Percentiles rank a stretch among this genome's conserved stretches.
These are phyloP conservation scores for Lasiosphaeria hispida DNA, from an alignment of 495 filamentous ascomycete genomes.

Conservation along the genomic window DNA sequence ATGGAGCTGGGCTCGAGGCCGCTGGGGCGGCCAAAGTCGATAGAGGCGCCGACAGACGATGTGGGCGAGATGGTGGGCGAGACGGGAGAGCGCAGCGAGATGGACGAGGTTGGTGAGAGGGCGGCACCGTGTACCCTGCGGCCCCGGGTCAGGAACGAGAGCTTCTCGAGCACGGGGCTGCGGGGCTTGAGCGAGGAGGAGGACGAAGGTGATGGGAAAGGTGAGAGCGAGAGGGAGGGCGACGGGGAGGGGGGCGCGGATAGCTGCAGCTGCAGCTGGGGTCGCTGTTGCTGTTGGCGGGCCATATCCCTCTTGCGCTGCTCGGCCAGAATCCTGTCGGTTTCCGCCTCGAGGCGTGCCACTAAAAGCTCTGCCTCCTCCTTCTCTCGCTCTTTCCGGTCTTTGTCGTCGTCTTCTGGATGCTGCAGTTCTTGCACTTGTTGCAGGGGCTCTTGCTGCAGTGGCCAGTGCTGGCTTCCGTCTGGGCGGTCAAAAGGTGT, in stretches of 20 bases:
- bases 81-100: constrained; percentile 9
- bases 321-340: constrained; percentile 44
- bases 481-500: not conserved
- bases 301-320: constrained; percentile 45
- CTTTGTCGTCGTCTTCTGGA: not conserved
- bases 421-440: not conserved
- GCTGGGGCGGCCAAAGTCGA: constrained; percentile 22
- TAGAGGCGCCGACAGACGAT: constrained; percentile 16
- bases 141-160: constrained; percentile 36
- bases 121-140: constrained; percentile 22
- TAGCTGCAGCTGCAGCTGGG: constrained; percentile 36
- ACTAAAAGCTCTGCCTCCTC: constrained; percentile 8
- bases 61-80: constrained; percentile 17
- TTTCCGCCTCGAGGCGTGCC: constrained; percentile 40
- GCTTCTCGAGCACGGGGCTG: constrained; percentile 39
- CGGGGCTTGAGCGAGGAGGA: constrained; percentile 25
- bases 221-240: constrained; percentile 12
- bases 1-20: constrained; percentile 23
- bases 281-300: constrained; percentile 28
- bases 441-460: too few relatives aligned
- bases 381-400: constrained; percentile 17
- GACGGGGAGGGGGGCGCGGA: constrained; percentile 19
- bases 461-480: not conserved
- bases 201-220: constrained; percentile 17
- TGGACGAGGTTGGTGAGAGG: constrained; percentile 14